Evolutionary conservation across 129 eudicot species (phyloP).

Genomic region (Mikania micrantha): DNA sequence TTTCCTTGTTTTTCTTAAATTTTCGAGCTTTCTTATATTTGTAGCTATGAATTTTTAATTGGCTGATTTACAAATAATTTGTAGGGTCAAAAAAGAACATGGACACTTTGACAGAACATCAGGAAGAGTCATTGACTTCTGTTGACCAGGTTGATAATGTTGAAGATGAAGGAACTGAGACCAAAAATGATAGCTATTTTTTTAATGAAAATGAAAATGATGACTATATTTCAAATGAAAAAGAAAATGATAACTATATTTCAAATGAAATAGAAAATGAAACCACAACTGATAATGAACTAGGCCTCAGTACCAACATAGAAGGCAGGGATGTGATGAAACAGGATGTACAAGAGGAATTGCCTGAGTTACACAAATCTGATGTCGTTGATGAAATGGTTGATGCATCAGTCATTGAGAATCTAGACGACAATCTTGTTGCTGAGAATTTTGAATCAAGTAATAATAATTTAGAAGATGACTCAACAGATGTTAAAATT

Average conservation of each 20-base stretch:
- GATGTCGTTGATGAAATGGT: slow-evolving; percentile 26
- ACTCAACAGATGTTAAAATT: not conserved
- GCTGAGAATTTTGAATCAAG: slow-evolving; percentile 25
- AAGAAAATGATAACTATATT: slow-evolving; percentile 21
- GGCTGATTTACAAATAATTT: not conserved
- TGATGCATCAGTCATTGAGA: slow-evolving; percentile 32
- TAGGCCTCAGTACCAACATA: slow-evolving; percentile 15
- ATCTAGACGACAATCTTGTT: slow-evolving; percentile 25
- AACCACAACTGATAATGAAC: slow-evolving; percentile 23
- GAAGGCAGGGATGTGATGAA: slow-evolving; percentile 20
- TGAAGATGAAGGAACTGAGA: slow-evolving; percentile 33
- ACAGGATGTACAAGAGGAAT: slow-evolving; percentile 38
- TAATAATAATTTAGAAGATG: slow-evolving; percentile 22
- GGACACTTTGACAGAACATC: slow-evolving; percentile 56
- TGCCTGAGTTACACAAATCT: slow-evolving; percentile 27
- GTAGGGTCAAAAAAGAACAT: slow-evolving; percentile 56
- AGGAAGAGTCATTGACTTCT: slow-evolving; percentile 49
- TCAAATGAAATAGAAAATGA: slow-evolving; percentile 34
- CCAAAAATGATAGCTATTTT: slow-evolving; percentile 25
- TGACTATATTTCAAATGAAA: too few relatives aligned
- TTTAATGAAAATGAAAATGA: slow-evolving; percentile 32
- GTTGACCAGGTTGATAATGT: slow-evolving; percentile 35
- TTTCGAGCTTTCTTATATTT: slow-evolving; percentile 12
- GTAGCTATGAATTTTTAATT: not conserved
- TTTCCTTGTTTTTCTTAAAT: not conserved